Conservation (phyloP, 805 yeast species). For the Candida dajiaensis region DNA sequence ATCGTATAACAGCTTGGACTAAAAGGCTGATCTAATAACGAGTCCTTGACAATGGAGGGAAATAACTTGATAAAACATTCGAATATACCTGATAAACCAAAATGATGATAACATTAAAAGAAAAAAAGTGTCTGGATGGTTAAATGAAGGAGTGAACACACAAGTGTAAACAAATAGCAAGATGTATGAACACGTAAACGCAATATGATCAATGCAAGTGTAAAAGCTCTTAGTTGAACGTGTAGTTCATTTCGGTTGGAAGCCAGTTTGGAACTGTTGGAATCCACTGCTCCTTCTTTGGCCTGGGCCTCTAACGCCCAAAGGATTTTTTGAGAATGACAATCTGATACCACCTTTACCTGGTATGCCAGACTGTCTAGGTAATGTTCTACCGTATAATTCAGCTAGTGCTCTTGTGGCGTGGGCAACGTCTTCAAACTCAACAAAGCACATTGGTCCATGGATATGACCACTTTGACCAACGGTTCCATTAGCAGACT, state of each 20-base stretch:
- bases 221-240: not conserved
- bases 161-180: not conserved
- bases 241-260: conserved; percentile 2
- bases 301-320: conserved; percentile 84
- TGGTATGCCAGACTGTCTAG: conserved; percentile 62
- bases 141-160: not conserved
- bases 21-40: not conserved
- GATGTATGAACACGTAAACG: not conserved
- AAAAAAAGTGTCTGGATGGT: not conserved
- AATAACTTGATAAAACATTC: not conserved
- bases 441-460: conserved; percentile 99
- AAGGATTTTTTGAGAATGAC: conserved; percentile 92
- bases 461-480: conserved; percentile 40
- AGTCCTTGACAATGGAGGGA: not conserved
- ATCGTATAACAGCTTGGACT: not conserved
- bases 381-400: conserved; percentile 85
- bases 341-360: conserved; percentile 92
- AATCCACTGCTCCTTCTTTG: conserved; percentile 35
- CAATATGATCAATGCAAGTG: not conserved
- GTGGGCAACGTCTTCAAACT: conserved; percentile 90
- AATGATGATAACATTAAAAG: not conserved
- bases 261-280: conserved; percentile 6
- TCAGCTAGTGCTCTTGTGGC: conserved; percentile 95
- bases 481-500: conserved; percentile 30
- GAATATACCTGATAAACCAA: not conserved